phyloP scores from a whole-genome alignment of 2,329 filamentous ascomycete species.

The Diatrype stigma region DNA sequence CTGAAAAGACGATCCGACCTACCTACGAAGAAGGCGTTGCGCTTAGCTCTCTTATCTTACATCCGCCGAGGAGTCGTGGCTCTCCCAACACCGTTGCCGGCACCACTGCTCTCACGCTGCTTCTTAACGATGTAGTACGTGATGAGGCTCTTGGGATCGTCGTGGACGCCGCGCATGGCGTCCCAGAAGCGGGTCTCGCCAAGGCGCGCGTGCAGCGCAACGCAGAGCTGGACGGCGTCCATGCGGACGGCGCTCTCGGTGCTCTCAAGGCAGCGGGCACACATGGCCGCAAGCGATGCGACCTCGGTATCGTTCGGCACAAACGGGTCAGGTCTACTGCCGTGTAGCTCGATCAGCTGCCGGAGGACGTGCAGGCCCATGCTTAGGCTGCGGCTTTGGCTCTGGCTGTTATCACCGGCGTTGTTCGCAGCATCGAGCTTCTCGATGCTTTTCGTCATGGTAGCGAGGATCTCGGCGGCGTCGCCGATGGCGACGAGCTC shows the following conservation, averaged over 20 bases:
- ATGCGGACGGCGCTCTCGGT: constrained; percentile 61
- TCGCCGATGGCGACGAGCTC: constrained; percentile 66
- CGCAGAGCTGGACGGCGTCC: constrained; percentile 76
- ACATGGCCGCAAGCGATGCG: constrained; percentile 44
- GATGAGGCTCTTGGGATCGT: constrained; percentile 71
- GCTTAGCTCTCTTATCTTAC: no score
- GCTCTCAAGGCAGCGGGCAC: constrained; percentile 56
- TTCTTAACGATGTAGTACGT: constrained; percentile 77
- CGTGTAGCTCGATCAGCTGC: constrained; percentile 48
- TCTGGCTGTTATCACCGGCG: constrained; percentile 29
- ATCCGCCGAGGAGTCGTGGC: no score
- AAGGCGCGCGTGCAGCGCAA: constrained; percentile 62
- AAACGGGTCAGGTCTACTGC: constrained; percentile 28
- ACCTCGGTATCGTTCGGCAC: constrained; percentile 49
- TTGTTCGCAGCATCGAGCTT: constrained; percentile 38
- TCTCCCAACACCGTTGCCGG: no score
- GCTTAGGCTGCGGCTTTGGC: constrained; percentile 41
- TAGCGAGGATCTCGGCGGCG: constrained; percentile 53
- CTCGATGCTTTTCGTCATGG: constrained; percentile 47
- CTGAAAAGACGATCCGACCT: no score
- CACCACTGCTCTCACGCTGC: constrained; percentile 46
- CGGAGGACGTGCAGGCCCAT: constrained; percentile 63
- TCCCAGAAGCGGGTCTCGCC: constrained; percentile 65
- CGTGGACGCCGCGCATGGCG: constrained; percentile 55
- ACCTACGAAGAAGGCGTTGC: no score